Base-by-base conservation (phyloP, 2,329 filamentous ascomycete genomes). In the Paramyrothecium roridum region DNA sequence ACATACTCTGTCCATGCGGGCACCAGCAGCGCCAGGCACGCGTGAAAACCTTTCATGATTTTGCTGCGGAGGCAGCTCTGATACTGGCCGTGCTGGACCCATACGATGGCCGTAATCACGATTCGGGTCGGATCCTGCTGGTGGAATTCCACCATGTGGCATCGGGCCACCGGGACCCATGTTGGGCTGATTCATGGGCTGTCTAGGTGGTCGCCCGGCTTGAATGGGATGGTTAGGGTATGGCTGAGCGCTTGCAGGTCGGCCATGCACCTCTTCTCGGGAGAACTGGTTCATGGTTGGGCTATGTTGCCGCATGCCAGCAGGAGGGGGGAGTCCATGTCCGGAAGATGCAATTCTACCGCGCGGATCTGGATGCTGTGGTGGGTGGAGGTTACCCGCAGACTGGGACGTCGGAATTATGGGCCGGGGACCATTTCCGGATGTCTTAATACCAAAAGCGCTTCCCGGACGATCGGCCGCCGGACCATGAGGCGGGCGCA, bases 361-460 rank as follows among this genome's bases (percentile, higher is more conserved):
- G 11, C 77, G 75, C 22, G 70, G 68, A 58, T 80, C 74, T 50
- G 61, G 59, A 19, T 59, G 57, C 10, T 56, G 22, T 19, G 73
- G 68, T 17, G 75, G 73, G 34, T 79, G 73, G 52, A 82, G 70
- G 61, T 77, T 80, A 20, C 76, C 74, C 54, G 73, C 72, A 2
- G 79, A 78, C 50, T 80, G 74, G 2, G 78, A 76, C 33, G 66
- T 64, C 8, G 76, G 73, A 60, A 81, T 68, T 13, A 20, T 13
- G 20, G 48, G 48, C 26, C 48, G 13, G 20, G 48, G 48, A 30
- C 48, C 48, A 11, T 30, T 63, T 46, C 63, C 65, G 62, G 77
- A 60, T 66, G 76, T 80, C 60, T 78, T 80, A 62, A 80, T 83
- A 40, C 81, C 80, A 62, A 84, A 84, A 1, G 81, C 76, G 60